Percentiles rank a stretch among this genome's conserved stretches.
Evolutionary conservation across 495 filamentous ascomycete species (phyloP).

Genomic region (Podospora pseudopauciseta): DNA sequence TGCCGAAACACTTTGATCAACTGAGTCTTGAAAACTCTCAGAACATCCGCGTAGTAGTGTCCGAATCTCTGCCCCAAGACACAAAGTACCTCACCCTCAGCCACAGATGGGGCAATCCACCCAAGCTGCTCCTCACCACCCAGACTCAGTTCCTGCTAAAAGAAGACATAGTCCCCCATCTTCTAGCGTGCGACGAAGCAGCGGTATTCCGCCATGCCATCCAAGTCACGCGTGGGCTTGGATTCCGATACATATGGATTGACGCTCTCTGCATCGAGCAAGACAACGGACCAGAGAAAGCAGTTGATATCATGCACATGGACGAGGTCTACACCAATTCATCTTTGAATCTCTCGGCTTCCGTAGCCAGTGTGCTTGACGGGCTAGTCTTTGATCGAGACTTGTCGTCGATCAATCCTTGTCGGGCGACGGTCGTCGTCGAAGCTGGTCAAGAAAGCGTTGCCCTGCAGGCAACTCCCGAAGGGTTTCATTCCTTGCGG

Average conservation of each 20-base stretch:
- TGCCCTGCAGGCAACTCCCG: neutral
- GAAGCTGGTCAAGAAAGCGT: neutral
- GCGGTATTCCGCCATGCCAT: constrained; percentile 13
- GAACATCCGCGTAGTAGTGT: constrained; percentile 8
- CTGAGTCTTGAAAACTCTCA: neutral
- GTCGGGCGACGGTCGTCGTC: neutral
- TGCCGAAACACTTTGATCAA: neutral
- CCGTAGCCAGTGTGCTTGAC: neutral
- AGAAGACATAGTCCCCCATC: constrained; percentile 3
- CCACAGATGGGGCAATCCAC: constrained; percentile 9
- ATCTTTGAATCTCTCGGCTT: constrained; percentile 14
- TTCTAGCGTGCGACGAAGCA: constrained; percentile 1
- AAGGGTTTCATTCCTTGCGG: constrained; percentile 1
- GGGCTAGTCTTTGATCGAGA: constrained; percentile 12
- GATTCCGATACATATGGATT: constrained; percentile 28
- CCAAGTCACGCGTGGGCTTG: constrained; percentile 10
- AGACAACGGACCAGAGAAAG: constrained; percentile 20
- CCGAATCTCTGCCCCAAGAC: constrained; percentile 4
- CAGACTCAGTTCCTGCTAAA: neutral
- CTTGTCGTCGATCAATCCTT: constrained; percentile 1
- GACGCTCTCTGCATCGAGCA: constrained; percentile 29
- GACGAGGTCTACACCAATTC: constrained; percentile 16
- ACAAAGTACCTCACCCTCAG: constrained; percentile 11
- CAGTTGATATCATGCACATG: constrained; percentile 21
- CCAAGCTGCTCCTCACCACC: neutral